Evolutionary conservation across 2,329 filamentous ascomycete species (phyloP).

Genomic region (Colletotrichum sp.): DNA sequence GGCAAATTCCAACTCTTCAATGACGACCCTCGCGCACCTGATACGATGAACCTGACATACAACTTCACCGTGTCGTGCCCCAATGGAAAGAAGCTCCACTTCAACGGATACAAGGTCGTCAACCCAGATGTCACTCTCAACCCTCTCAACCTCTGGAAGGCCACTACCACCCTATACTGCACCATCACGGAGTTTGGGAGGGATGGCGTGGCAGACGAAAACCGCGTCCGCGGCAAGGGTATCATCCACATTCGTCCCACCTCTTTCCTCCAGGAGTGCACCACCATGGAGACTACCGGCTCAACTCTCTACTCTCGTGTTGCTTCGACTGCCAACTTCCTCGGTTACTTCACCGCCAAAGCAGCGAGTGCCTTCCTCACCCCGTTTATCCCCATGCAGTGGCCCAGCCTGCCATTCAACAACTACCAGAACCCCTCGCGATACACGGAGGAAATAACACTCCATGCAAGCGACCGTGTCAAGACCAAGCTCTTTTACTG

Average conservation of each 20-base stretch:
- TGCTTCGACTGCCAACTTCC: constrained; percentile 52
- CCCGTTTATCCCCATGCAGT: constrained; percentile 59
- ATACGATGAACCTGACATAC: constrained; percentile 65
- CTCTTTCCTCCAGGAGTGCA: constrained; percentile 59
- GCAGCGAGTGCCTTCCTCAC: constrained; percentile 57
- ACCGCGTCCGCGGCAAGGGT: constrained; percentile 59
- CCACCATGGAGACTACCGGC: constrained; percentile 57
- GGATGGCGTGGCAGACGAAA: constrained; percentile 31
- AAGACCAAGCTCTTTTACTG: constrained; percentile 59
- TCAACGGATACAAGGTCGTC: constrained; percentile 67
- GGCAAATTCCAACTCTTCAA: constrained; percentile 65
- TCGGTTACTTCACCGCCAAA: constrained; percentile 60
- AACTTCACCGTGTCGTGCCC: constrained; percentile 63
- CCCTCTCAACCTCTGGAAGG: constrained; percentile 61
- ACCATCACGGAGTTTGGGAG: constrained; percentile 50
- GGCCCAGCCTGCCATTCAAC: constrained; percentile 49
- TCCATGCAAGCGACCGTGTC: constrained; percentile 57
- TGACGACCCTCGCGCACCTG: constrained; percentile 55
- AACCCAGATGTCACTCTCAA: constrained; percentile 63
- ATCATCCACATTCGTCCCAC: constrained; percentile 58
- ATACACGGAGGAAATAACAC: constrained; percentile 43
- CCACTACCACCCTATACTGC: constrained; percentile 66
- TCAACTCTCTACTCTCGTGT: constrained; percentile 47
- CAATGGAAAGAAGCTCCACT: constrained; percentile 55
- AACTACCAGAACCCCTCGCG: constrained; percentile 56